Percentiles rank a stretch among this genome's conserved stretches.
Conservation (phyloP, 2,329 filamentous ascomycete genomes). For the Eutypa lata region DNA sequence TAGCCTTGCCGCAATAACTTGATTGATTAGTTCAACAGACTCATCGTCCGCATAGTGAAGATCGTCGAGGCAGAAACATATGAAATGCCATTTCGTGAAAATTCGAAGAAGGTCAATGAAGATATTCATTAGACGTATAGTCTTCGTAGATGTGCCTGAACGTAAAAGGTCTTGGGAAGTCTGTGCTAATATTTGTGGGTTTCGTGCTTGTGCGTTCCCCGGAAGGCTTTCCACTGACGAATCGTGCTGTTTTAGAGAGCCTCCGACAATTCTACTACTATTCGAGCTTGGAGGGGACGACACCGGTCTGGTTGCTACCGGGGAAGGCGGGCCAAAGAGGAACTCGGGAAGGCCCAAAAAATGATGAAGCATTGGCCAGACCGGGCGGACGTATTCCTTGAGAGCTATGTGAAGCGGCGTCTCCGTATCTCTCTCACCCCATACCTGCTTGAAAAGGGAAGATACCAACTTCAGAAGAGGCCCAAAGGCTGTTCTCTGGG, state of each 20-base stretch:
- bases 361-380: constrained; percentile 63
- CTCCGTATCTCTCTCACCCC: constrained; percentile 63
- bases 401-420: constrained; percentile 60
- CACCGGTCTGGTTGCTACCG: constrained; percentile 30
- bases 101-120: constrained; percentile 83
- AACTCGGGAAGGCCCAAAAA: constrained; percentile 68
- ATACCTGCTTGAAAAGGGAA: constrained; percentile 65
- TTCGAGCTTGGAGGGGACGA: constrained; percentile 30
- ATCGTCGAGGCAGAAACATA: constrained; percentile 86
- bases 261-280: constrained; percentile 29
- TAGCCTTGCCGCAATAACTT: constrained; percentile 74
- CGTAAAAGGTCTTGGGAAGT: constrained; percentile 60
- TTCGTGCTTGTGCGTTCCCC: constrained; percentile 29
- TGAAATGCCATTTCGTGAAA: constrained; percentile 78
- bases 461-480: constrained; percentile 63
- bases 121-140: constrained; percentile 78
- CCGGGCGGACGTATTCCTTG: constrained; percentile 60
- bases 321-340: constrained; percentile 51
- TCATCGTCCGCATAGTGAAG: constrained; percentile 88
- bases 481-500: constrained; percentile 58
- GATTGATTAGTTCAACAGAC: constrained; percentile 76
- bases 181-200: constrained; percentile 41
- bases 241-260: constrained; percentile 39
- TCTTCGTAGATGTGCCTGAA: constrained; percentile 56
- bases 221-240: constrained; percentile 49